Conservation (phyloP, 1,284 basidiomycete species). For the Veloboletus limbatus region DNA sequence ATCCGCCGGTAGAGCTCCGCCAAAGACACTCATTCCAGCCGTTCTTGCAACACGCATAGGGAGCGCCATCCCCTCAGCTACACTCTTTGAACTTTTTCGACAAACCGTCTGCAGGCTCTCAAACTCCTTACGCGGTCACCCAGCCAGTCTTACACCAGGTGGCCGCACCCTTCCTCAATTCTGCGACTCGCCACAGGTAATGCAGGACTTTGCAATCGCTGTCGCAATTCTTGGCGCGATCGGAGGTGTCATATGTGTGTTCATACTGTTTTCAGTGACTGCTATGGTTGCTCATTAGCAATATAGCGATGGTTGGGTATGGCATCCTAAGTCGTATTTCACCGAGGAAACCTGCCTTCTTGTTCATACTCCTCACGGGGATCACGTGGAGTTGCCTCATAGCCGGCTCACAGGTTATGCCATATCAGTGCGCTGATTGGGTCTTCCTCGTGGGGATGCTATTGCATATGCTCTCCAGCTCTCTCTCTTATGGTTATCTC, state of each 20-base stretch:
- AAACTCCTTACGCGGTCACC: constrained; percentile 17
- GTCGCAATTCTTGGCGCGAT: constrained; percentile 16
- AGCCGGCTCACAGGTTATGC: constrained; percentile 17
- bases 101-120: constrained; percentile 31
- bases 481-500: constrained; percentile 20
- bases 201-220: constrained; percentile 18
- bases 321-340: constrained; percentile 26
- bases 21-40: constrained; percentile 26
- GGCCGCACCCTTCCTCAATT: constrained; percentile 17
- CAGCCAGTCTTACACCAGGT: constrained; percentile 4
- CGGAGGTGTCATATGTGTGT: constrained; percentile 25
- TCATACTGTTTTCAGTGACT: not conserved
- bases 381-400: constrained; percentile 19
- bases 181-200: constrained; percentile 27
- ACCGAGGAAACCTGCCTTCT: constrained; percentile 33
- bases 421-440: constrained; percentile 12
- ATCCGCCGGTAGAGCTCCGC: constrained; percentile 5
- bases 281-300: constrained; percentile 5
- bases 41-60: constrained; percentile 26
- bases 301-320: constrained; percentile 20
- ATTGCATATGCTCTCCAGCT: constrained; percentile 14
- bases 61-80: constrained; percentile 24
- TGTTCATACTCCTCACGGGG: constrained; percentile 17
- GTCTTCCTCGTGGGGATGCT: constrained; percentile 22
- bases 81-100: constrained; percentile 30